Conservation (phyloP, 805 yeast species). For the Spathaspora sp. region DNA sequence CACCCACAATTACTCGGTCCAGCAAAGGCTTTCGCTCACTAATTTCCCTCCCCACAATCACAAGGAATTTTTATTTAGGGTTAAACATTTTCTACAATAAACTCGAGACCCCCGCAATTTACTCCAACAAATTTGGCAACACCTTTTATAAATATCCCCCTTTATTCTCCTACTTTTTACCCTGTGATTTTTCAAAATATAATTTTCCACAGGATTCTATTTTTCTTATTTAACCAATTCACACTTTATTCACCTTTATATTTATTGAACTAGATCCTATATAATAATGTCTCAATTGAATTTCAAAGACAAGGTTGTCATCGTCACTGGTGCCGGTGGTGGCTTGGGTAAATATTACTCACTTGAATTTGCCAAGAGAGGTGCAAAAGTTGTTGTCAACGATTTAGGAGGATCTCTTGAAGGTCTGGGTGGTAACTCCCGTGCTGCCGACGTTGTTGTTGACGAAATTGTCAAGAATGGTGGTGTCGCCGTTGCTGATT, state of each 20-base stretch:
- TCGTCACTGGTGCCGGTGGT: slow-evolving; percentile 97
- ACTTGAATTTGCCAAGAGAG: slow-evolving; percentile 79
- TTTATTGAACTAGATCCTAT: not conserved
- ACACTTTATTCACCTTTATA: not conserved
- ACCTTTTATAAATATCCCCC: not conserved
- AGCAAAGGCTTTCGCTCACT: too few relatives aligned
- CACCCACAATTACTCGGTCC: not conserved
- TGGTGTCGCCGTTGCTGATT: slow-evolving; percentile 89
- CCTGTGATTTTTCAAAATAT: not conserved
- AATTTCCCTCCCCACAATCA: not conserved
- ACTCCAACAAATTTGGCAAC: not conserved
- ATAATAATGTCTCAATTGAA: slow-evolving; percentile 29
- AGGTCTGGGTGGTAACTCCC: slow-evolving; percentile 66
- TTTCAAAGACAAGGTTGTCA: slow-evolving; percentile 82
- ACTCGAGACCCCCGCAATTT: not conserved
- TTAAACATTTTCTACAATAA: not conserved
- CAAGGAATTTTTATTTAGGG: not conserved
- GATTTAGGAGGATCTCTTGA: slow-evolving; percentile 83
- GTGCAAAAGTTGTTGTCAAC: slow-evolving; percentile 93
- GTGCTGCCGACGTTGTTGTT: slow-evolving; percentile 87
- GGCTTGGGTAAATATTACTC: slow-evolving; percentile 92
- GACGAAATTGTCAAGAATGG: slow-evolving; percentile 73
- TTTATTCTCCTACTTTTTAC: not conserved
- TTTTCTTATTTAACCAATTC: not conserved
- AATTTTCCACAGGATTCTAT: not conserved